These are phyloP conservation scores for Xerocomellus amylosporus DNA, from an alignment of 768 basidiomycete species.

Conservation along the genomic window DNA sequence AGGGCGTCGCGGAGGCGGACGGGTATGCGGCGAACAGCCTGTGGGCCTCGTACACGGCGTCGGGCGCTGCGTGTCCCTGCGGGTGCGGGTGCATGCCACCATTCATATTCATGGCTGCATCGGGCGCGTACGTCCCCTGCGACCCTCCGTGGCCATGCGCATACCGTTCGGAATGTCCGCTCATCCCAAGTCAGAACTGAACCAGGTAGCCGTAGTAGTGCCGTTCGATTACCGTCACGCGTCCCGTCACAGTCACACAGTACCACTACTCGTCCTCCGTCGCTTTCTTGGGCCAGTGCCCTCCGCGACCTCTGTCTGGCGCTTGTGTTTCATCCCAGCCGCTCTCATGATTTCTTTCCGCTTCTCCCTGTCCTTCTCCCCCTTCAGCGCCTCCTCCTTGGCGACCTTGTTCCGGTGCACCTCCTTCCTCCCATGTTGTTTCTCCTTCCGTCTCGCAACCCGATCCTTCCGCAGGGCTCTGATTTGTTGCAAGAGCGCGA, in stretches of 20 bases:
- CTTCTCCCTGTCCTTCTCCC: conserved; percentile 72
- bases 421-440: conserved; percentile 76
- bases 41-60: conserved; percentile 67
- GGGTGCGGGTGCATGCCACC: conserved; percentile 1
- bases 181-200: conserved; percentile 22
- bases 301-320: conserved; percentile 59
- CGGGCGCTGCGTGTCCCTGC: conserved; percentile 29
- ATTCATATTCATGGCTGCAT: conserved; percentile 3
- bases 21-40: conserved; percentile 66
- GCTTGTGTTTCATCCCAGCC: conserved; percentile 69
- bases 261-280: conserved; percentile 37
- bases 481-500: conserved; percentile 91
- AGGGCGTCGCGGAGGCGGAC: conserved; percentile 73
- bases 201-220: not conserved
- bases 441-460: conserved; percentile 70
- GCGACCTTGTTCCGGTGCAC: conserved; percentile 69
- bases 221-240: conserved; percentile 12
- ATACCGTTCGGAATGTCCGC: conserved; percentile 25
- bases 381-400: conserved; percentile 60
- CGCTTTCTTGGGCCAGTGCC: conserved; percentile 52
- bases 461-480: conserved; percentile 90
- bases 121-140: conserved; percentile 14
- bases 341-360: conserved; percentile 73
- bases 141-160: conserved; percentile 16
- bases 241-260: conserved; percentile 22